Percentiles rank a stretch among this genome's conserved stretches.
These are phyloP conservation scores for Microbotryum intermedium DNA, from an alignment of 1,284 basidiomycete species.

Conservation along the genomic window DNA sequence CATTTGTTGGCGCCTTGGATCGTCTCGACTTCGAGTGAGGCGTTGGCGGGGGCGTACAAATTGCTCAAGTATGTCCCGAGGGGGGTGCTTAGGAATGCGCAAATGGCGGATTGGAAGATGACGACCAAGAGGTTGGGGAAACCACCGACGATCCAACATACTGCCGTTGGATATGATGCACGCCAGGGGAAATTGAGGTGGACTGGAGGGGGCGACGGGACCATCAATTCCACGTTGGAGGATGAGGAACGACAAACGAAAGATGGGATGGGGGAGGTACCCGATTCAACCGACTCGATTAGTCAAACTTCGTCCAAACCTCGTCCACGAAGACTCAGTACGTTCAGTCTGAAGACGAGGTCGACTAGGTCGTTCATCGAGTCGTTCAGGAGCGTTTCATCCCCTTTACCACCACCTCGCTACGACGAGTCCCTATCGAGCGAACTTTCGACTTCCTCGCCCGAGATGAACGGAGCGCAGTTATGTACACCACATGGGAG, in stretches of 20 bases:
- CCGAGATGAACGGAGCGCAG: too few relatives aligned
- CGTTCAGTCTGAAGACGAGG: not conserved
- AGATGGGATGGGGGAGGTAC: not conserved
- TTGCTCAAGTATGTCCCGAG: slow-evolving; percentile 96
- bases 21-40: slow-evolving; percentile 34
- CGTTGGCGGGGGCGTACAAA: slow-evolving; percentile 61
- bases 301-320: not conserved
- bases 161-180: slow-evolving; percentile 35
- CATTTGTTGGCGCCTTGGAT: slow-evolving; percentile 97
- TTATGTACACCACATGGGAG: too few relatives aligned
- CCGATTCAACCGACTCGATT: not conserved
- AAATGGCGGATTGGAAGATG: slow-evolving; percentile 93
- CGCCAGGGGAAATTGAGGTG: slow-evolving; percentile 21
- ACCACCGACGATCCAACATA: slow-evolving; percentile 60
- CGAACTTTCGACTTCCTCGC: too few relatives aligned
- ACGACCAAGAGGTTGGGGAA: slow-evolving; percentile 95
- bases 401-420: not conserved
- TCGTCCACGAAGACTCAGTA: not conserved
- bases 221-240: not conserved
- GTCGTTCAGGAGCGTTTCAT: not conserved
- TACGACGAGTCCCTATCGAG: not conserved
- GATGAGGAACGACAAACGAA: not conserved
- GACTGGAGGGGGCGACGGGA: not conserved
- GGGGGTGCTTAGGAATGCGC: slow-evolving; percentile 83
- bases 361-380: too few relatives aligned